Evolutionary conservation across 2,329 filamentous ascomycete species (phyloP), one percentile per base, ranked within the genome.

Genomic region (Epichloe sylvatica): DNA sequence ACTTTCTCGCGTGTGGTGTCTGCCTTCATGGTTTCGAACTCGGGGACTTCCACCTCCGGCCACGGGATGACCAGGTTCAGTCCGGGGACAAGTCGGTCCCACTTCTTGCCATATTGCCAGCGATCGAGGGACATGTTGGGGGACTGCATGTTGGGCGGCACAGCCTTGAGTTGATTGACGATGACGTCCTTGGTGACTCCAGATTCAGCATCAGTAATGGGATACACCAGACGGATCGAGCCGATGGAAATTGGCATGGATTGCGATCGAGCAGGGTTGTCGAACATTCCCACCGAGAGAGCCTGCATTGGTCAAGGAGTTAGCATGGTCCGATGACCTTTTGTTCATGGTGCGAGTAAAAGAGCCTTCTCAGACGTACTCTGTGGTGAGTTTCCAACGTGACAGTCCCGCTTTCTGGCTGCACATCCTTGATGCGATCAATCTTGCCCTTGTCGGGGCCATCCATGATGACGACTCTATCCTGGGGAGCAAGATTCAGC

Each of bases 361-460:
- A 30, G 8, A 37, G 19, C 9, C 13, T 7, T 19, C 9, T 11
- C 5, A 36, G 3, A 62, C 76, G 59, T 71, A 89, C 86, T 72
- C 76, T 71, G 60, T 84, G 81, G 52, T 81, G 57, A 23, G 74
- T 77, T 53, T 79, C 72, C 41, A 90, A 67, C n/a, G 67, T 72
- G 43, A 87, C 70, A 53, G 75, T 74, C 53, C 79, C 81, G 43
- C 67, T 70, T 11, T 74, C 65, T 4, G 61, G 53, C 55, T 79
- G 68, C 43, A 94, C 70, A 1, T 70, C 64, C 52, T 64, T 65
- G 42, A 97, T 78, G n/a, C 70, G 70, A 46, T 86, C 86, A 66
- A 98, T 92, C 70, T 83, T 86, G 59, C 89, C 89, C 70, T 82
- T 84, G 60, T 92, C 85, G 36, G 75, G 76, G 8, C 91, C 90